Conservation (phyloP, 1,139 yeast genomes). For the Lodderomyces jiufengensis region DNA sequence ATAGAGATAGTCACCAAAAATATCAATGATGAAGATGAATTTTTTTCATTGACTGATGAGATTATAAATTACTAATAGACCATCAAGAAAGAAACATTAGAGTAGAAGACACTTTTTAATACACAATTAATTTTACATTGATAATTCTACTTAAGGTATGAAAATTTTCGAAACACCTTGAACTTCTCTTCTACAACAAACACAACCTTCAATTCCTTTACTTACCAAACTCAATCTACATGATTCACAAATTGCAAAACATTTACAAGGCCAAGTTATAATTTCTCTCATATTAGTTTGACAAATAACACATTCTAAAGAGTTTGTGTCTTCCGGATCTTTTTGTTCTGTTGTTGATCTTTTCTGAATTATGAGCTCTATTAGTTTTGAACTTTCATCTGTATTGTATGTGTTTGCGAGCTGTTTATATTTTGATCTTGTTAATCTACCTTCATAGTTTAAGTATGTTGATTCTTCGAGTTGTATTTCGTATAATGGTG, state of each 20-base stretch:
- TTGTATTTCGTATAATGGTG: slow-evolving; percentile 25
- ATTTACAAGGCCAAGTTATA: slow-evolving; percentile 89
- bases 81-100: too few species aligned
- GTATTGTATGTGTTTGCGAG: background rate
- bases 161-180: slow-evolving; percentile 51
- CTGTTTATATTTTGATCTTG: slow-evolving; percentile 39
- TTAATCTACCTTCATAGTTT: slow-evolving; percentile 27
- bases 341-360: slow-evolving; percentile 6
- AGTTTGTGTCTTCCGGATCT: slow-evolving; percentile 13
- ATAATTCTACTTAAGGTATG: slow-evolving; percentile 51
- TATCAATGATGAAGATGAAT: slow-evolving; percentile 17
- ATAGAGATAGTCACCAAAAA: slow-evolving; percentile 18
- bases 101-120: too few species aligned
- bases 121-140: too few species aligned
- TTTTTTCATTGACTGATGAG: slow-evolving; percentile 20
- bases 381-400: slow-evolving; percentile 19
- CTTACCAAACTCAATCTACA: slow-evolving; percentile 76
- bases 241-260: slow-evolving; percentile 82
- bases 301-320: slow-evolving; percentile 72
- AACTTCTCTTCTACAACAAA: slow-evolving; percentile 77
- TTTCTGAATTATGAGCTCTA: slow-evolving; percentile 17
- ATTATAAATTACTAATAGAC: slow-evolving; percentile 12
- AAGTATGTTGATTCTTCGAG: slow-evolving; percentile 35
- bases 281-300: slow-evolving; percentile 71
- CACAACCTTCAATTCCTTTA: slow-evolving; percentile 75